Evolutionary conservation across 768 basidiomycete genomes (phyloP).

Genomic region (Crassisporium funariophilum): DNA sequence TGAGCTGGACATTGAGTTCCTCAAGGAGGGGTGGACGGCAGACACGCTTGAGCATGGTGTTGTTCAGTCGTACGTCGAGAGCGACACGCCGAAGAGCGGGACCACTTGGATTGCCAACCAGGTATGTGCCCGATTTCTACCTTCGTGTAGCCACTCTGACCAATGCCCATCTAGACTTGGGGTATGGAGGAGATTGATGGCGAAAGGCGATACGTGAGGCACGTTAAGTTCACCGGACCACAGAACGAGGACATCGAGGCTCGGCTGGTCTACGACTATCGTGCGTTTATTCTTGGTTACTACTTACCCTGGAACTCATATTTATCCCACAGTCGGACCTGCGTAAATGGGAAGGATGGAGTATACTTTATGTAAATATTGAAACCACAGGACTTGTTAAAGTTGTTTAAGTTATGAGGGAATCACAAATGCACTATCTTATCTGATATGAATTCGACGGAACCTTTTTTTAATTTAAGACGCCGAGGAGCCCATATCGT

Average conservation of each 20-base stretch:
- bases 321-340: constrained; percentile 14
- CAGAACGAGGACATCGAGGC: constrained; percentile 56
- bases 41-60: constrained; percentile 46
- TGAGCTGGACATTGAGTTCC: constrained; percentile 46
- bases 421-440: constrained; percentile 1
- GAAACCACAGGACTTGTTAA: too few species aligned
- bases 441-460: constrained; percentile 1
- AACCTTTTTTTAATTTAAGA: not conserved
- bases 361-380: too few species aligned
- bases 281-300: constrained; percentile 45
- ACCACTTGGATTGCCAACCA: constrained; percentile 63
- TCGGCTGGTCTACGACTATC: constrained; percentile 67
- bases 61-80: constrained; percentile 51
- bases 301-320: constrained; percentile 26
- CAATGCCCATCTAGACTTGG: constrained; percentile 46
- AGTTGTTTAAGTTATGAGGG: too few species aligned
- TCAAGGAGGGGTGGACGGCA: constrained; percentile 43
- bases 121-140: constrained; percentile 37
- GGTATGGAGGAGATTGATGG: constrained; percentile 62
- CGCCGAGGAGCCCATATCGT: not conserved
- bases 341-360: not conserved
- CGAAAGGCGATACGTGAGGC: constrained; percentile 62
- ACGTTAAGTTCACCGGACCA: constrained; percentile 65
- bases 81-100: constrained; percentile 63
- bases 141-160: not conserved